Evolutionary conservation across 2,329 filamentous ascomycete genomes (phyloP).

Genomic region (Aspergillus neoniger): DNA sequence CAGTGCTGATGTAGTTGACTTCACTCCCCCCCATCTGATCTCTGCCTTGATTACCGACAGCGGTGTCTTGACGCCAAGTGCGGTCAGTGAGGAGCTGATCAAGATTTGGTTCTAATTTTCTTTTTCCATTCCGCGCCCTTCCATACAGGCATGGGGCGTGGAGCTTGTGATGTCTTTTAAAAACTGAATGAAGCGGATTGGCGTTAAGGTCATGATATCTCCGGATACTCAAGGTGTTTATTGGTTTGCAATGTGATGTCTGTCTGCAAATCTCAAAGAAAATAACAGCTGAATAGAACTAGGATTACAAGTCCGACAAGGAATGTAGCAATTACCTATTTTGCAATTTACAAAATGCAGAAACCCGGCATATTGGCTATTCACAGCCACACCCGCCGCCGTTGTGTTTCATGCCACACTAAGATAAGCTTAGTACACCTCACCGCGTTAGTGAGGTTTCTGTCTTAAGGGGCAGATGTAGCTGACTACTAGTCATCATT

Average conservation of each 20-base stretch:
- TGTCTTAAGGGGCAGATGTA: no score
- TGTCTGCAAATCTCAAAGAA: background rate
- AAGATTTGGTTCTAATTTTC: conserved; percentile 51
- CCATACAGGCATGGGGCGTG: background rate
- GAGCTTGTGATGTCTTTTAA: conserved; percentile 7
- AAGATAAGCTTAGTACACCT: no score
- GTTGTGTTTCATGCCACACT: no score
- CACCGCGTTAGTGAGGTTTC: no score
- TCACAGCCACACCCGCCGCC: no score
- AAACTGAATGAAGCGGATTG: conserved; percentile 10
- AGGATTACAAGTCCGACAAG: no score
- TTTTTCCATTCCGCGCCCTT: background rate
- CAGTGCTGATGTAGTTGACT: conserved; percentile 47
- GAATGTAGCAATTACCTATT: no score
- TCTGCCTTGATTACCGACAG: conserved; percentile 66
- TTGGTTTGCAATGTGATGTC: conserved; percentile 8
- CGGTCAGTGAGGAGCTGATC: conserved; percentile 67
- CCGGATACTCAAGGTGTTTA: conserved; percentile 16
- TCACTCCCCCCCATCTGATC: conserved; percentile 62
- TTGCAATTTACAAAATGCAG: no score
- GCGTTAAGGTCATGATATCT: conserved; percentile 11
- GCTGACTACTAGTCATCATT: no score
- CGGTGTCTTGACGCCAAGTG: conserved; percentile 64
- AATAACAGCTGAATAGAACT: conserved; percentile 4
- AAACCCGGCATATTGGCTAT: no score